Percentiles rank a stretch among this genome's conserved stretches.
Conservation (phyloP, 441 rosid species). For the Aquilaria agallochum region DNA sequence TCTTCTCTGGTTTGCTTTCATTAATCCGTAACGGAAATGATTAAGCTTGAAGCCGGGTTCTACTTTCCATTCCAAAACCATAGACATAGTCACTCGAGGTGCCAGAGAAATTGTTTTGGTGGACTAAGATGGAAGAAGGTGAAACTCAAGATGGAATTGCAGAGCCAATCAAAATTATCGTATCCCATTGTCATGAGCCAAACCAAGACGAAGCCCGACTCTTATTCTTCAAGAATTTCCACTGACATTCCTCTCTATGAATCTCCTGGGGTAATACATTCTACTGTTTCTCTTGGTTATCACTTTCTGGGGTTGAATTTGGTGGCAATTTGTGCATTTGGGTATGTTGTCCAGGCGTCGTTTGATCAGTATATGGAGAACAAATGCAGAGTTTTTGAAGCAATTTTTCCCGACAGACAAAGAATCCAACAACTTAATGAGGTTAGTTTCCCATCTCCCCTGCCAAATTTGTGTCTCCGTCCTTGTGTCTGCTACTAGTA, state of each 20-base stretch:
- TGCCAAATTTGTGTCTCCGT: too few relatives aligned
- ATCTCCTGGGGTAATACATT: constrained; percentile 60
- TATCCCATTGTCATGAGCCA: constrained; percentile 23
- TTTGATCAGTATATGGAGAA: constrained; percentile 85
- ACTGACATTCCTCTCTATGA: constrained; percentile 84
- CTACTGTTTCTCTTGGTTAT: constrained; percentile 1
- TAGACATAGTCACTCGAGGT: background rate
- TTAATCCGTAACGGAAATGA: constrained; percentile 16
- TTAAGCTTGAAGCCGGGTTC: constrained; percentile 23
- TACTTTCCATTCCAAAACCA: constrained; percentile 17
- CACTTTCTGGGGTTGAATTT: background rate
- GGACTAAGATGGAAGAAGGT: constrained; percentile 12
- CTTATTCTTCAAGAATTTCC: constrained; percentile 59
- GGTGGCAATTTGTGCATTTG: constrained; percentile 2
- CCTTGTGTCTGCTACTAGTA: too few relatives aligned
- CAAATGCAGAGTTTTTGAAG: constrained; percentile 74
- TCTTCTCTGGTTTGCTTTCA: background rate
- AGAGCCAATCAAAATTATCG: constrained; percentile 16
- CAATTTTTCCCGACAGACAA: constrained; percentile 79
- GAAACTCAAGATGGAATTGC: constrained; percentile 21
- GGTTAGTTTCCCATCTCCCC: constrained; percentile 29
- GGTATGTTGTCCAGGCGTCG: constrained; percentile 47
- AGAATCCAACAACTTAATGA: constrained; percentile 63
- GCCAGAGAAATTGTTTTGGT: constrained; percentile 10
- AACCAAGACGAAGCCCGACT: constrained; percentile 43